Evolutionary conservation across 2,329 filamentous ascomycete genomes (phyloP).

Genomic region (Epichloe aotearoae): DNA sequence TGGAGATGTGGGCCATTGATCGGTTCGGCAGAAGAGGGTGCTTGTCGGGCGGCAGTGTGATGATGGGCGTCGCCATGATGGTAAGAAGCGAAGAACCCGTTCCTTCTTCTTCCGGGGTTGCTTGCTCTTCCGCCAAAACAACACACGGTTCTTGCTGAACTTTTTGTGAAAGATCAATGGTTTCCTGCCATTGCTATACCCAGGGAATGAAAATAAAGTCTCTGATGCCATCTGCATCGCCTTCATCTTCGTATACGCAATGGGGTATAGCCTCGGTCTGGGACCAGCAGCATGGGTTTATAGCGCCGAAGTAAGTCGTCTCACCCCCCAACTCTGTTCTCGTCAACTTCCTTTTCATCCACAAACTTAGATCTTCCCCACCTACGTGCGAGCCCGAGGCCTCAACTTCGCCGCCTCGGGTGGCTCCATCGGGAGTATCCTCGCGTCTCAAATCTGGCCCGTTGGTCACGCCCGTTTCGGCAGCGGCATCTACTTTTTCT

Average conservation of each 20-base stretch:
- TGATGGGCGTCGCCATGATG: constrained; percentile 41
- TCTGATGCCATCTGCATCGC: constrained; percentile 38
- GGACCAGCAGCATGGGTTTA: constrained; percentile 47
- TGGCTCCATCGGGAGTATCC: constrained; percentile 40
- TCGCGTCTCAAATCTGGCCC: constrained; percentile 42
- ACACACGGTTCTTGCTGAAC: neutral
- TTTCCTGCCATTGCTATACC: constrained; percentile 35
- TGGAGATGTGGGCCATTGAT: constrained; percentile 46
- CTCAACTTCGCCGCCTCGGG: constrained; percentile 42
- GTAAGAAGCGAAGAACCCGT: constrained; percentile 23
- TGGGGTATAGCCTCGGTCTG: constrained; percentile 45
- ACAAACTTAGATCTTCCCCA: constrained; percentile 36
- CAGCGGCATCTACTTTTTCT: constrained; percentile 42
- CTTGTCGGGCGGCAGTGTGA: constrained; percentile 32
- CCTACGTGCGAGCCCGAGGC: constrained; percentile 40
- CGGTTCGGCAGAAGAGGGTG: constrained; percentile 34
- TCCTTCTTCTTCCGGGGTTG: neutral
- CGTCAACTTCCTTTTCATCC: neutral
- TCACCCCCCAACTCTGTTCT: neutral
- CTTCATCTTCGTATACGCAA: constrained; percentile 45
- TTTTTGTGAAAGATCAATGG: constrained; percentile 34
- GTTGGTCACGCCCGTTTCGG: constrained; percentile 37
- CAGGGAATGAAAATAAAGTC: constrained; percentile 31
- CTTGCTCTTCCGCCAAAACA: neutral
- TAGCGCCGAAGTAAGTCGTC: constrained; percentile 34